phyloP scores from a whole-genome alignment of 2,329 filamentous ascomycete genomes.

The Beauveria bassiana region DNA sequence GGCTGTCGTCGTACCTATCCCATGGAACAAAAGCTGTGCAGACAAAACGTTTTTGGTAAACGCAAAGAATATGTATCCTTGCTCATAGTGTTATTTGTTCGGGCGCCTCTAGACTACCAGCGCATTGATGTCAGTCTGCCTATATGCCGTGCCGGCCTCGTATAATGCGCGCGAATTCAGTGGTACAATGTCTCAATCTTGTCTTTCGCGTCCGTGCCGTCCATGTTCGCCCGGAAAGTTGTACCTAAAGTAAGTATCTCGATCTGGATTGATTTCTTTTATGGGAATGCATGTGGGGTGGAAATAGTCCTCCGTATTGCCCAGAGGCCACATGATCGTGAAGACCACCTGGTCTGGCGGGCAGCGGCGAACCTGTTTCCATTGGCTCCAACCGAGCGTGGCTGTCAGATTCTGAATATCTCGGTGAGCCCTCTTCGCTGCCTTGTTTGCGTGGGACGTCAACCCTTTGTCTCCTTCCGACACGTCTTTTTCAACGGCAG shows the following conservation, averaged over 20 bases:
- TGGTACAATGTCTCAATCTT: background rate
- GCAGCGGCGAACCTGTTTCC: conserved; percentile 50
- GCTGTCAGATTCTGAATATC: conserved; percentile 29
- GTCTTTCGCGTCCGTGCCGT: background rate
- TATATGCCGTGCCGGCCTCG: background rate
- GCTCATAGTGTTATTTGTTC: background rate
- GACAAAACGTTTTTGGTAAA: background rate
- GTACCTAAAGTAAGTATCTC: background rate
- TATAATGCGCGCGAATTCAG: background rate
- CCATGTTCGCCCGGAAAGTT: background rate
- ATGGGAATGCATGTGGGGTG: conserved; percentile 24
- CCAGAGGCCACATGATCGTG: conserved; percentile 58
- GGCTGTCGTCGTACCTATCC: background rate
- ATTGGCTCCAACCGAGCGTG: conserved; percentile 51
- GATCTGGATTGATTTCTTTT: background rate
- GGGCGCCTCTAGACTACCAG: background rate
- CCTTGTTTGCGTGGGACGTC: conserved; percentile 11
- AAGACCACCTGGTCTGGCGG: conserved; percentile 47
- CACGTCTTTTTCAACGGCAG: background rate
- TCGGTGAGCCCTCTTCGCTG: conserved; percentile 14
- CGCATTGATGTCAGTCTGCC: background rate
- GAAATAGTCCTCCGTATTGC: conserved; percentile 44
- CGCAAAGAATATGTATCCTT: too few relatives aligned
- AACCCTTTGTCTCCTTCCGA: background rate
- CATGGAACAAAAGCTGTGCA: background rate